Evolutionary conservation across 2,329 filamentous ascomycete genomes (phyloP).

Genomic region (Coleophoma cylindrospora): DNA sequence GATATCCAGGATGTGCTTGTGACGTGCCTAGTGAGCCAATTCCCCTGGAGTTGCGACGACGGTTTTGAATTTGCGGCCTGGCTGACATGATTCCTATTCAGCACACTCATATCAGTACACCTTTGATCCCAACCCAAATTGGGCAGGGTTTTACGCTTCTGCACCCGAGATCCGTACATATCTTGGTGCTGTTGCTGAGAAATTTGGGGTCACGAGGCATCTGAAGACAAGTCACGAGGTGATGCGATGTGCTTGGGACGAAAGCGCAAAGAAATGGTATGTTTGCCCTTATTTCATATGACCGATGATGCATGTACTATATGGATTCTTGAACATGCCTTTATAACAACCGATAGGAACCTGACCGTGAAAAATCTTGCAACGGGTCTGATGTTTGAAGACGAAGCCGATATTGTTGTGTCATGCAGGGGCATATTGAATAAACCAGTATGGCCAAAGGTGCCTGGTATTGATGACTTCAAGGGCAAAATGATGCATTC

Average conservation of each 20-base stretch:
- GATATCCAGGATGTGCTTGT: constrained; percentile 17
- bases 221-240: constrained; percentile 5
- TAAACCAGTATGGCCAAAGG: constrained; percentile 30
- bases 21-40: constrained; percentile 5
- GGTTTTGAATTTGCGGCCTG: too few species aligned
- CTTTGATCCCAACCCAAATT: constrained; percentile 8
- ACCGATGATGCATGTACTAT: background rate
- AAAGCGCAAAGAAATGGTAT: constrained; percentile 4
- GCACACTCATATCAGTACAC: constrained; percentile 9
- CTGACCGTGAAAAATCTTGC: constrained; percentile 30
- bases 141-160: constrained; percentile 10
- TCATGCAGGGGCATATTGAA: constrained; percentile 3
- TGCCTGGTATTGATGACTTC: constrained; percentile 39
- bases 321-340: background rate
- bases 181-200: constrained; percentile 7
- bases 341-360: background rate
- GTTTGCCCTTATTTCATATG: constrained; percentile 3
- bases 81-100: background rate
- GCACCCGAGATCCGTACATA: constrained; percentile 11
- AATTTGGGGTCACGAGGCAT: constrained; percentile 3
- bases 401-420: constrained; percentile 4
- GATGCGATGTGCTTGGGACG: constrained; percentile 4
- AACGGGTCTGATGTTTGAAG: constrained; percentile 16
- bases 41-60: background rate
- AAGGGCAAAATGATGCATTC: constrained; percentile 37